Percentiles rank a stretch among this genome's conserved stretches.
phyloP scores from a whole-genome alignment of 1,284 basidiomycete genomes.

The Ustilago lituana region DNA sequence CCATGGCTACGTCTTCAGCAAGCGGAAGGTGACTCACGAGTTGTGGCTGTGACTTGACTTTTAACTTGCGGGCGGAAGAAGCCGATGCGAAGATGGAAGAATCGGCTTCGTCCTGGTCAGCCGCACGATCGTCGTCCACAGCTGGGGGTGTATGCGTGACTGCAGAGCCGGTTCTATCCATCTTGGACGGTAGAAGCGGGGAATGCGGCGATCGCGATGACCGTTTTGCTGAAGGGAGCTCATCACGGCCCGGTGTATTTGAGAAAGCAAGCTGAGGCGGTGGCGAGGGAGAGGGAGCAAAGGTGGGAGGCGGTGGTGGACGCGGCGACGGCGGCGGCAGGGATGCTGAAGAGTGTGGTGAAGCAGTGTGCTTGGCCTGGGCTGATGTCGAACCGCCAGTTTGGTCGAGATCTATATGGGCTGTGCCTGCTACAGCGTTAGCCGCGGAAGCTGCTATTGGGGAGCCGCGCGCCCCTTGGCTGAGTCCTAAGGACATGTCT shows the following conservation, averaged over 20 bases:
- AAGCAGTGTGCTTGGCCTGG: constrained; percentile 2
- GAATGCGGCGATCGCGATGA: constrained; percentile 5
- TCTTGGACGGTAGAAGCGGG: constrained; percentile 5
- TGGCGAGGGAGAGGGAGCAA: constrained; percentile 42
- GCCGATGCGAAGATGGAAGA: constrained; percentile 14
- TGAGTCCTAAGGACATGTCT: constrained; percentile 5
- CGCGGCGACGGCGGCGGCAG: constrained; percentile 20
- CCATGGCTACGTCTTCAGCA: constrained; percentile 71
- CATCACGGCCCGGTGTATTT: background rate
- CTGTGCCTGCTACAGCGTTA: background rate
- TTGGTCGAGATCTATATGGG: too few relatives aligned
- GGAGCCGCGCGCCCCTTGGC: background rate
- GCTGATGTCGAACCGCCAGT: background rate
- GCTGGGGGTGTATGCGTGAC: constrained; percentile 10
- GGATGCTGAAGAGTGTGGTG: constrained; percentile 27
- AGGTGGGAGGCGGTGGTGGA: constrained; percentile 40
- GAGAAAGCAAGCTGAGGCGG: constrained; percentile 14
- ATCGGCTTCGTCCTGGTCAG: constrained; percentile 13
- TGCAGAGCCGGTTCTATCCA: constrained; percentile 4
- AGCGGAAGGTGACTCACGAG: constrained; percentile 52
- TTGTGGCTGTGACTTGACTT: constrained; percentile 41
- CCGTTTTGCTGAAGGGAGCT: background rate
- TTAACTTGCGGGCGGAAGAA: constrained; percentile 25
- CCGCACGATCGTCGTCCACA: constrained; percentile 16
- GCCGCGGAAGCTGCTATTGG: background rate